Conservation (phyloP, 208 protist species). For the Wallacemonas collosoma region DNA sequence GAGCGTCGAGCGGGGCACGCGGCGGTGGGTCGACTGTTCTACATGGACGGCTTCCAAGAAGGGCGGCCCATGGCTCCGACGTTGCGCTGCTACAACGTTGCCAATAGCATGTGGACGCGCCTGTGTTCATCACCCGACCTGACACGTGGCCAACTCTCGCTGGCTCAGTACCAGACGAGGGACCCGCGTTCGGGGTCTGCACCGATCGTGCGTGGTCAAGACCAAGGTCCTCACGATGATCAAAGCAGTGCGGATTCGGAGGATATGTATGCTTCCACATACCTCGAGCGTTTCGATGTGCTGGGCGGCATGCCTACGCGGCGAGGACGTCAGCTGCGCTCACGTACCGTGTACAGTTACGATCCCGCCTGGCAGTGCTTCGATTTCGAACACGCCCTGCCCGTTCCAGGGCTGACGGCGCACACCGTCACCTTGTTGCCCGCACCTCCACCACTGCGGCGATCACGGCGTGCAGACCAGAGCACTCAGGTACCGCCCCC, state of each 20-base stretch:
- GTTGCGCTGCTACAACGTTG: conserved; percentile 44
- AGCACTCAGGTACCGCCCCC: no score
- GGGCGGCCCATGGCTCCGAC: conserved; percentile 43
- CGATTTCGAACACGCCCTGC: conserved; percentile 41
- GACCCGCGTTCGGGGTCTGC: no score
- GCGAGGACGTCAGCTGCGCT: conserved; percentile 42
- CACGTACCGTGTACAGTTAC: conserved; percentile 48
- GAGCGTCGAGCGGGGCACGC: conserved; percentile 21
- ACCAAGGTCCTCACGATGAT: not conserved
- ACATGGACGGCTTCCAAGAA: conserved; percentile 55
- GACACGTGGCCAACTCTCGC: conserved; percentile 41
- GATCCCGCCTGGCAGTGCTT: conserved; percentile 33
- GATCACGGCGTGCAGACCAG: no score
- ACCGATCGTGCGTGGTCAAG: no score
- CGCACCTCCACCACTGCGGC: not conserved
- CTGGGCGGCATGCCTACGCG: conserved; percentile 51
- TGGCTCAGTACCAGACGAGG: conserved; percentile 19
- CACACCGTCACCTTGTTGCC: conserved; percentile 38
- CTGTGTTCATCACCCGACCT: conserved; percentile 50
- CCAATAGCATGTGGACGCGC: conserved; percentile 41
- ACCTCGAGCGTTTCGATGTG: conserved; percentile 43
- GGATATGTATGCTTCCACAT: conserved; percentile 1
- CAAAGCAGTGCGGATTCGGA: not conserved
- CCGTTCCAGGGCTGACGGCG: conserved; percentile 46
- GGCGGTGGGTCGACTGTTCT: conserved; percentile 40